A percentile compares a stretch with the other conserved stretches of the same genome.
phyloP scores from a whole-genome alignment of 371 early-diverging fungal genomes.

The Mortierella sp. region DNA sequence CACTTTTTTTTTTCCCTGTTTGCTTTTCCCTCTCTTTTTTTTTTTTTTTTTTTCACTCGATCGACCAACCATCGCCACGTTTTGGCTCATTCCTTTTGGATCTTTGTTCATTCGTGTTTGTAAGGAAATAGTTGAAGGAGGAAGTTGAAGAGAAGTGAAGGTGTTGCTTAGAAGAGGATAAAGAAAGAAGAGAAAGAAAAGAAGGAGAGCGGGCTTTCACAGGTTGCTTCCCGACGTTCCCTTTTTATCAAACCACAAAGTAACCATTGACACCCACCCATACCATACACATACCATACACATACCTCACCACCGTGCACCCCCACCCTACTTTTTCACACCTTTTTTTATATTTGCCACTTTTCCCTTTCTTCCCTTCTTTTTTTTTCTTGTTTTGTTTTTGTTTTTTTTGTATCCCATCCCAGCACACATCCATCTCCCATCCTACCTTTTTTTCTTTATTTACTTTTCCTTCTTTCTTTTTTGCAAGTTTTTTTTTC shows the following conservation, averaged over 20 bases:
- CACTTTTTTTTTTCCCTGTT: not conserved
- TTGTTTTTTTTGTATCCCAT: not conserved
- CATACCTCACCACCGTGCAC: slow-evolving; percentile 4
- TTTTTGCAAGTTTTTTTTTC: not conserved
- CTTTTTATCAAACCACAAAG: not conserved
- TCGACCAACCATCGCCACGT: not conserved
- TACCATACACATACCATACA: slow-evolving; percentile 3
- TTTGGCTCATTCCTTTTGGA: not conserved
- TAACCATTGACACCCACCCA: not conserved
- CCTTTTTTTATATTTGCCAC: not conserved
- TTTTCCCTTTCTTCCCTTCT: not conserved
- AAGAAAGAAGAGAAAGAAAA: not conserved
- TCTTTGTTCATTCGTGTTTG: not conserved
- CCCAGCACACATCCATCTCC: not conserved
- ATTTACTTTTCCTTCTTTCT: not conserved
- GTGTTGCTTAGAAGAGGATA: not conserved
- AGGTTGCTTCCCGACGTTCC: not conserved
- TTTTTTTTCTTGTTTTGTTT: not conserved
- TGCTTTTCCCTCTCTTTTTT: slow-evolving; percentile 10
- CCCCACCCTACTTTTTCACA: not conserved
- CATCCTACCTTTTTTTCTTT: not conserved
- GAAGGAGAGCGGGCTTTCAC: slow-evolving; percentile 3
- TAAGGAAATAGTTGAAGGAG: not conserved
- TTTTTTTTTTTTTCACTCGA: not conserved
- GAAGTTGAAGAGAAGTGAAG: not conserved